Base-by-base conservation (phyloP, 1,284 basidiomycete genomes). In the Trichosporon sp. region DNA sequence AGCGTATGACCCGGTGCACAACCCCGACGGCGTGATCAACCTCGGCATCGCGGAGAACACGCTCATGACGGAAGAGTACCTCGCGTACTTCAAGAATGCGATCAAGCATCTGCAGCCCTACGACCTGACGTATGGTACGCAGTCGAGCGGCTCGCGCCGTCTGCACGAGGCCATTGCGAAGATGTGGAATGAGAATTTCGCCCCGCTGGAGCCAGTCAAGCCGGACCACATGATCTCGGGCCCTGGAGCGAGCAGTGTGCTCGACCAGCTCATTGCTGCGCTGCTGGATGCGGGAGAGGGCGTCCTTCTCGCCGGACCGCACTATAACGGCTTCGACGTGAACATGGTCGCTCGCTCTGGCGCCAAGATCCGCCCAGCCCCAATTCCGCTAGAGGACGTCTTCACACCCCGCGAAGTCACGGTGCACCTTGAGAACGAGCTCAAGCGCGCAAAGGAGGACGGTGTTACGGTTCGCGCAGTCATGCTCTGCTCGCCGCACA, bases 401-500 rank as follows among this genome's bases (percentile, higher is more conserved):
- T 60, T 68, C 40, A 19, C 34, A 3, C 56, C 59, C 7, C 16
- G 13, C 9, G 57, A 52, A 19, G 49, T 62, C 16, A 58, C 62
- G 32, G 34, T 57, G 13, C 61, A 60, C 19, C 58, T 67, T 31
- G 72, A 74, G 57, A 37, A 61, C n/a, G 69, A 67, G 8, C 59
- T 73, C 10, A 65, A 64, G 34, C 60, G 71, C 33, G 61, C 70
- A 29, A 68, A 62, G 57, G 56, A 58, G n/a, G 56, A 72, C 40
- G 74, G 74, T 2, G 65, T 72, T n/a, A 69, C 62, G 19, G 69
- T 73, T 16, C 66, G 76, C 32, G 76, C 74, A 0, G 67, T 78
- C 6, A 73, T 77, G 60, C 69, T 82, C 0, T 79, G 78, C 58
- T 81, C 81, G 32, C 81, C 82, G 2, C 78, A 81, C 60, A 83